phyloP scores from a whole-genome alignment of 1,139 yeast genomes.

The Yamadazyma jaroonii region DNA sequence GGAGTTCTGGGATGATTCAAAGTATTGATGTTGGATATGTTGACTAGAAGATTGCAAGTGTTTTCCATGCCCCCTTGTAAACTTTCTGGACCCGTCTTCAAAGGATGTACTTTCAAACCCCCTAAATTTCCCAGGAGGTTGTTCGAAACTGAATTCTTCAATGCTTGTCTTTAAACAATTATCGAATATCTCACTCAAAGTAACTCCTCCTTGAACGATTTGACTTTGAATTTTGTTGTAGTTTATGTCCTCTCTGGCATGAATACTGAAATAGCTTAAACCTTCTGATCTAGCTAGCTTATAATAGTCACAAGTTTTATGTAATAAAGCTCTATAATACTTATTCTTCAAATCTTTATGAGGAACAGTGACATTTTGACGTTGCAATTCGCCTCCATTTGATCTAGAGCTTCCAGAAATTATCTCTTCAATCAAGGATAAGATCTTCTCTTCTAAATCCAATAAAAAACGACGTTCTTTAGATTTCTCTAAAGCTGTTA shows the following conservation, averaged over 20 bases:
- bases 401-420: too few species aligned
- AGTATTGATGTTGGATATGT: neutral
- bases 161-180: neutral
- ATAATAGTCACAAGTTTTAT: slow-evolving; percentile 69
- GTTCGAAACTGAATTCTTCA: neutral
- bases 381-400: neutral
- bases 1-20: too few species aligned
- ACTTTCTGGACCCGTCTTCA: too few species aligned
- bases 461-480: slow-evolving; percentile 1
- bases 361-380: slow-evolving; percentile 1
- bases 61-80: too few species aligned
- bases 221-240: neutral
- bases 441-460: slow-evolving; percentile 5
- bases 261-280: neutral
- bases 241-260: neutral
- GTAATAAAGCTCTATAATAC: slow-evolving; percentile 62
- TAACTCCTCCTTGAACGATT: neutral
- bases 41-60: neutral
- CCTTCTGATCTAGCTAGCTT: slow-evolving; percentile 1
- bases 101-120: too few species aligned
- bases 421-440: slow-evolving; percentile 33
- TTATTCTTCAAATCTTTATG: slow-evolving; percentile 36
- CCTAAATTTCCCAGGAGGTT: neutral
- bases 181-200: neutral
- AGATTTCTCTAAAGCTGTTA: slow-evolving; percentile 1